Evolutionary conservation across 2,329 filamentous ascomycete species (phyloP).

Genomic region (Daldinia eschscholtzii): DNA sequence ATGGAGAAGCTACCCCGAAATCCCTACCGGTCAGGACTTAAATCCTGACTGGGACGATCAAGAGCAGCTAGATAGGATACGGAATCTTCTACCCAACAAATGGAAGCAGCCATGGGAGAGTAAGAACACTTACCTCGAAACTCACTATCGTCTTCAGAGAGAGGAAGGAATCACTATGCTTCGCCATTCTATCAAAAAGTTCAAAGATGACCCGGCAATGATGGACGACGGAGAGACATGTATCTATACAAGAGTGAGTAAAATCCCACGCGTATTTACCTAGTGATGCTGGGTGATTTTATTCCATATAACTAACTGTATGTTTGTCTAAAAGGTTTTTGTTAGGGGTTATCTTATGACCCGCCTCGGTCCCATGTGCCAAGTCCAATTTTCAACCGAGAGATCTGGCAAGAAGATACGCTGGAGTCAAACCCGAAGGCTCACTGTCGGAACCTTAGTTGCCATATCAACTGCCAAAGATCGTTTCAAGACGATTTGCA

Average conservation of each 20-base stretch:
- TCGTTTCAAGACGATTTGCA: slow-evolving; percentile 73
- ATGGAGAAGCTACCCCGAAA: slow-evolving; percentile 62
- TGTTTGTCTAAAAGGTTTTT: slow-evolving; percentile 65
- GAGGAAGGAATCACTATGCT: slow-evolving; percentile 80
- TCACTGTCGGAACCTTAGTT: slow-evolving; percentile 66
- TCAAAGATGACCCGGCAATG: slow-evolving; percentile 66
- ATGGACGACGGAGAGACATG: slow-evolving; percentile 69
- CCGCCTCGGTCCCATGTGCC: slow-evolving; percentile 71
- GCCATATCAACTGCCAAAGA: slow-evolving; percentile 67
- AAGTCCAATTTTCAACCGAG: slow-evolving; percentile 77
- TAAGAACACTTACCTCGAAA: slow-evolving; percentile 75
- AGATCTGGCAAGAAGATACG: slow-evolving; percentile 74
- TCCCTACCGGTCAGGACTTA: slow-evolving; percentile 68
- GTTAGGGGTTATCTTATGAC: slow-evolving; percentile 75
- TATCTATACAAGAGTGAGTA: slow-evolving; percentile 76
- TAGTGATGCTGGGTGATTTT: background rate
- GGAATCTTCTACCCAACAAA: slow-evolving; percentile 63
- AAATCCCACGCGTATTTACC: slow-evolving; percentile 1
- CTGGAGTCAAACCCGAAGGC: slow-evolving; percentile 69
- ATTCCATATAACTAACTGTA: background rate
- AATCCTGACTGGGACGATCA: slow-evolving; percentile 51
- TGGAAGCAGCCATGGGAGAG: slow-evolving; percentile 69
- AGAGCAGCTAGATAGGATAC: slow-evolving; percentile 45
- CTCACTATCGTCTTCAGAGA: slow-evolving; percentile 80
- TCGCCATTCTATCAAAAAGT: slow-evolving; percentile 72